These are phyloP conservation scores for Cicer arietinum DNA, from an alignment of 306 rosid genomes.

Conservation along the genomic window DNA sequence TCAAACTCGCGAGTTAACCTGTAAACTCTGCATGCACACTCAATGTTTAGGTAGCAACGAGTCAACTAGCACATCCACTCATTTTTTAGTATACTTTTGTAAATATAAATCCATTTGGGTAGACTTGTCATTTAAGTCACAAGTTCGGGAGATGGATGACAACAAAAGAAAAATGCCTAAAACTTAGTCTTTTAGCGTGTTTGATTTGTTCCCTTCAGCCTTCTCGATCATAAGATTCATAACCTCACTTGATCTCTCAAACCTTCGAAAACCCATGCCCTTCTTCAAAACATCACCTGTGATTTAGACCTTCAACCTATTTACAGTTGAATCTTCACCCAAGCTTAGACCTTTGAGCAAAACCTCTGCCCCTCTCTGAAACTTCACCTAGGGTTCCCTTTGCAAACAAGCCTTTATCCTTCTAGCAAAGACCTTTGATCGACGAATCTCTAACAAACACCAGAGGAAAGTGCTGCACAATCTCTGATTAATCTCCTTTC, in stretches of 20 bases:
- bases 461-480: background rate
- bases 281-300: background rate
- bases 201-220: conserved; percentile 4
- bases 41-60: conserved; percentile 1
- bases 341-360: background rate
- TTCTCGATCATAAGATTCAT: background rate
- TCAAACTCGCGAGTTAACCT: background rate
- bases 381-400: background rate
- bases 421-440: background rate
- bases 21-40: background rate
- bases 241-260: background rate
- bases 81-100: background rate
- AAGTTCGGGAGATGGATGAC: background rate
- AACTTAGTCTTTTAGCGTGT: background rate
- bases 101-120: background rate
- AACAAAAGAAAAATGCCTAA: background rate
- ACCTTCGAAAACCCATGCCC: background rate
- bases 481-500: background rate
- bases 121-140: background rate
- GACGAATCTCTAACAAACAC: background rate
- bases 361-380: background rate
- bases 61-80: background rate
- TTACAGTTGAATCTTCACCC: background rate
- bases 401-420: background rate
- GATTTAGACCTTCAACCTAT: background rate